Evolutionary conservation across 2,329 filamentous ascomycete genomes (phyloP).

Genomic region (Triangularia verruculosa): DNA sequence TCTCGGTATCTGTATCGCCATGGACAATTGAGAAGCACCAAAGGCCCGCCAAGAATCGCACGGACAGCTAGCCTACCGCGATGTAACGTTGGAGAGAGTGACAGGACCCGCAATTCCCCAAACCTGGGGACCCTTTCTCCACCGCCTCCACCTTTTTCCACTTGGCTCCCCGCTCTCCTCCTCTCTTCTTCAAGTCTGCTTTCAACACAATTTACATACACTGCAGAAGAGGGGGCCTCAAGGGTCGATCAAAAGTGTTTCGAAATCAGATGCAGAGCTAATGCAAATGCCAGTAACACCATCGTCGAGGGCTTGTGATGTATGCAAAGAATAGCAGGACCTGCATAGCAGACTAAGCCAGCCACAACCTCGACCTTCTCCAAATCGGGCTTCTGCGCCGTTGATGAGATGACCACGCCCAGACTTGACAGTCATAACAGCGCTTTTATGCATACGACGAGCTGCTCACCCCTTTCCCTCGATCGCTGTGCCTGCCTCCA

Average conservation of each 20-base stretch:
- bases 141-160: background rate
- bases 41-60: background rate
- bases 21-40: too few relatives aligned
- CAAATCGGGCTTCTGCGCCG: background rate
- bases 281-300: background rate
- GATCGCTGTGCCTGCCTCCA: background rate
- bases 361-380: background rate
- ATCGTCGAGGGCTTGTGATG: background rate
- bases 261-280: background rate
- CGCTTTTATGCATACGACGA: background rate
- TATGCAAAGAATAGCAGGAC: background rate
- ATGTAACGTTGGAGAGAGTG: background rate
- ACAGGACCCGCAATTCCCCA: background rate
- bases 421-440: background rate
- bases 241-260: background rate
- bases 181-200: background rate
- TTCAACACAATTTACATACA: too few relatives aligned
- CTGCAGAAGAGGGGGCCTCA: background rate
- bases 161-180: background rate
- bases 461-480: background rate
- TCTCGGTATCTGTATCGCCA: too few relatives aligned
- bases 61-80: background rate
- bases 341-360: background rate
- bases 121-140: background rate
- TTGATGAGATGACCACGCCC: background rate